Conservation (phyloP, 495 filamentous ascomycete genomes). For the Rhypophila decipiens region DNA sequence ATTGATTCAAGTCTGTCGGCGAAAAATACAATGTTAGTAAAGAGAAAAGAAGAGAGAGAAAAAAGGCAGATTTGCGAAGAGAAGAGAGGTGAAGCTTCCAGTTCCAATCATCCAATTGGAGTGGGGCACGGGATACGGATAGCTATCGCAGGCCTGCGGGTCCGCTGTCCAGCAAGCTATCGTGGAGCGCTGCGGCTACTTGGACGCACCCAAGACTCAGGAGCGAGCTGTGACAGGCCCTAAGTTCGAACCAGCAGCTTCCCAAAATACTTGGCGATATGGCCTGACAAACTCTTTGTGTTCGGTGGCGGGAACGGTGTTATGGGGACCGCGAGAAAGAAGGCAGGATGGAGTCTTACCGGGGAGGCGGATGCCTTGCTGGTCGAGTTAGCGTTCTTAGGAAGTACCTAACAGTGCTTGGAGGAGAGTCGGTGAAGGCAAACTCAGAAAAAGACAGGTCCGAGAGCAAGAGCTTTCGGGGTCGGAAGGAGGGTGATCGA, state of each 20-base stretch:
- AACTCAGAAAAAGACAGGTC: background rate
- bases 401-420: too few species aligned
- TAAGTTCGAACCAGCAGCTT: too few species aligned
- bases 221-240: background rate
- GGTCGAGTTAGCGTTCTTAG: too few species aligned
- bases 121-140: slow-evolving; percentile 11
- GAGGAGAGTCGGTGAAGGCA: background rate
- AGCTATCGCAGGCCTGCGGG: background rate
- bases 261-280: too few species aligned
- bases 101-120: slow-evolving; percentile 4
- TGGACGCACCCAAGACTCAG: background rate
- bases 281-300: background rate
- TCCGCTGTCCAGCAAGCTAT: background rate
- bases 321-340: background rate
- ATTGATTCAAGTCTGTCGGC: background rate
- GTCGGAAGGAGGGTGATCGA: background rate
- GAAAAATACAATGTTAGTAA: background rate
- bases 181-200: background rate
- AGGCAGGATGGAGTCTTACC: background rate
- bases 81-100: background rate
- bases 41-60: background rate
- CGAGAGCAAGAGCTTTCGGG: too few species aligned
- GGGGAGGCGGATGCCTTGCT: too few species aligned
- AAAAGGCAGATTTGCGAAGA: background rate
- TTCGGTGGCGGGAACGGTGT: background rate